A percentile compares a stretch with the other conserved stretches of the same genome.
Conservation (phyloP, 1,139 yeast genomes). For the Pichia terricola region DNA sequence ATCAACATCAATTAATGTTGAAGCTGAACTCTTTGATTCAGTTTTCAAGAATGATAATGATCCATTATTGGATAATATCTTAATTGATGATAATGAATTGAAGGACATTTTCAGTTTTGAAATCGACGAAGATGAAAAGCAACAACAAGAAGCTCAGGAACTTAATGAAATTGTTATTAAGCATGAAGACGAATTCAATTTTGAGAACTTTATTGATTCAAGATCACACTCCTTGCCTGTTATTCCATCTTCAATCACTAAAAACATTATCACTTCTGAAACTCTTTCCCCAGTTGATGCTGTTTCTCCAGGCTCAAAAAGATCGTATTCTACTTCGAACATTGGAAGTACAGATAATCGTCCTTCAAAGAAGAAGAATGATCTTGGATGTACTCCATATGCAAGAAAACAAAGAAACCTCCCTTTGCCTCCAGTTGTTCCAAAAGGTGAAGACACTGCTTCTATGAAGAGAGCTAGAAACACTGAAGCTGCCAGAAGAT, state of each 20-base stretch:
- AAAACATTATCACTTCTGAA: neutral
- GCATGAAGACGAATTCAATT: slow-evolving; percentile 1
- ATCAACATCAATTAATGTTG: slow-evolving; percentile 40
- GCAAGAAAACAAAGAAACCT: slow-evolving; percentile 51
- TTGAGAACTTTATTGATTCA: slow-evolving; percentile 4
- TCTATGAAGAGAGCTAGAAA: slow-evolving; percentile 84
- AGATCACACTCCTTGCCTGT: slow-evolving; percentile 9
- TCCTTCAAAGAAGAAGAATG: slow-evolving; percentile 28
- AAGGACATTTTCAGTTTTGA: slow-evolving; percentile 28
- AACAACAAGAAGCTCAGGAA: neutral
- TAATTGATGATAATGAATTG: neutral
- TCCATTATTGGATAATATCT: neutral
- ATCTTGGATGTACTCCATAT: slow-evolving; percentile 55
- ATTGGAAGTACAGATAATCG: slow-evolving; percentile 7
- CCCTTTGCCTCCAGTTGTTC: slow-evolving; percentile 59
- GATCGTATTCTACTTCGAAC: slow-evolving; percentile 25
- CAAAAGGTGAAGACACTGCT: slow-evolving; percentile 50
- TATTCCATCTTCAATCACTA: neutral
- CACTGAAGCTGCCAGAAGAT: slow-evolving; percentile 95
- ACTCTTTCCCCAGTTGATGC: neutral
- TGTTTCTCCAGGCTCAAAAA: slow-evolving; percentile 1
- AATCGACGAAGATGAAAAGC: slow-evolving; percentile 42
- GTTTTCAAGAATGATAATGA: slow-evolving; percentile 30
- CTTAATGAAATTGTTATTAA: neutral
- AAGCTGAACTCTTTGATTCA: slow-evolving; percentile 51